Evolutionary conservation across 129 eudicot genomes (phyloP).

Genomic region (Apium graveolens): DNA sequence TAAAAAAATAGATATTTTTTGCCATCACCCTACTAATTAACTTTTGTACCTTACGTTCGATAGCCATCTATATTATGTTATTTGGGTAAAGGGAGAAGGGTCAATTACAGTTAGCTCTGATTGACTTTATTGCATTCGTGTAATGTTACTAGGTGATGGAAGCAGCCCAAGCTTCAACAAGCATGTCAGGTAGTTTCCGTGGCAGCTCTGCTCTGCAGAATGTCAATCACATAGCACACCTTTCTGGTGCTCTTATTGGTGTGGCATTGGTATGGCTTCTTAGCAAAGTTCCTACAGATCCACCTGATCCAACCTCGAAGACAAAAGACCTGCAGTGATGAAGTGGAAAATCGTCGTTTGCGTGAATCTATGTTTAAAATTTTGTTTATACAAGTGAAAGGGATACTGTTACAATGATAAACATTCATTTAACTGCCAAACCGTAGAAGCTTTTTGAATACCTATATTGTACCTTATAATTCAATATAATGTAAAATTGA

Average conservation of each 20-base stretch:
- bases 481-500: neutral
- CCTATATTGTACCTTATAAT: neutral
- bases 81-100: neutral
- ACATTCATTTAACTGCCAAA: neutral
- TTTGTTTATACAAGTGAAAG: neutral
- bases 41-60: neutral
- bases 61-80: neutral
- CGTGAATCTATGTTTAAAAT: neutral
- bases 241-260: slow-evolving; percentile 89
- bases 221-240: slow-evolving; percentile 90
- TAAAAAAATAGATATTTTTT: too few species aligned
- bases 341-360: neutral
- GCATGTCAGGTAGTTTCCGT: slow-evolving; percentile 44
- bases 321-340: slow-evolving; percentile 8
- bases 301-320: slow-evolving; percentile 23
- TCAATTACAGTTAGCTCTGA: neutral
- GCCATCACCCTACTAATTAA: too few species aligned
- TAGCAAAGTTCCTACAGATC: slow-evolving; percentile 55
- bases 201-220: slow-evolving; percentile 49
- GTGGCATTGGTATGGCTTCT: slow-evolving; percentile 81
- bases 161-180: slow-evolving; percentile 89
- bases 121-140: neutral
- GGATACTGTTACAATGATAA: neutral
- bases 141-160: slow-evolving; percentile 73
- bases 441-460: neutral